Base-by-base conservation (phyloP, 2,329 filamentous ascomycete genomes). In the Fusarium begoniae region DNA sequence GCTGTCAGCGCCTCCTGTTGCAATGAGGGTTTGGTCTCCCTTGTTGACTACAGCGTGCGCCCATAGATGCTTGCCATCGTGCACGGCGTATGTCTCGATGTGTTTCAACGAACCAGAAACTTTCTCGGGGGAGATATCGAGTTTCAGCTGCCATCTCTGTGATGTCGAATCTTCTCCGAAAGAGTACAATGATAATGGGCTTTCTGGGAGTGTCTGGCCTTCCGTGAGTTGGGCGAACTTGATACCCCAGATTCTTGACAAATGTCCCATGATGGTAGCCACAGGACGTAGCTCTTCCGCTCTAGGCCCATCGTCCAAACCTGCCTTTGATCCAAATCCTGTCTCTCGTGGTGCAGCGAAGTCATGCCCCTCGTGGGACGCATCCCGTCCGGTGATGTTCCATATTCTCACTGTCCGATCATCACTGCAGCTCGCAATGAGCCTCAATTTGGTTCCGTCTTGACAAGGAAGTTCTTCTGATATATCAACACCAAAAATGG, bases 361-460 rank as follows among this genome's bases (percentile, higher is more conserved):
- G 26, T 75, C 77, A 38, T 65, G 69, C 18, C 57, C 45, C 18
- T 63, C 54, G 18, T 55, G 38, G 22, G 63, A 24, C 5, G 65
- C 66, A 6, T 65, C 64, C 22, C 85, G 84, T 63, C 90, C 87
- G 0, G 91, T 91, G 13, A 98, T 90, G 79, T 98, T 90, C 96
- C 96, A 98, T 4, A 98, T 83, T 20, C 94, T 88, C 28, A 99
- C 90, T 0, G 95, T 98, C 57, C 96, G 89, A 82, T 99, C 96
- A 79, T 99, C 96, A 79, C 96, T 98, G 80, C 96, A 99, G 77
- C 94, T 98, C 20, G 92, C 93, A 40, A 99, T 86, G n/a, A 98
- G 81, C 58, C 93, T 87, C 32, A 85, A 84, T 26, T 80, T 80
- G 12, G 78, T 79, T 0, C 83, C 84, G 20, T 83, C 80, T 4